phyloP scores from a whole-genome alignment of 306 rosid species.

The Cicer cuneatum region DNA sequence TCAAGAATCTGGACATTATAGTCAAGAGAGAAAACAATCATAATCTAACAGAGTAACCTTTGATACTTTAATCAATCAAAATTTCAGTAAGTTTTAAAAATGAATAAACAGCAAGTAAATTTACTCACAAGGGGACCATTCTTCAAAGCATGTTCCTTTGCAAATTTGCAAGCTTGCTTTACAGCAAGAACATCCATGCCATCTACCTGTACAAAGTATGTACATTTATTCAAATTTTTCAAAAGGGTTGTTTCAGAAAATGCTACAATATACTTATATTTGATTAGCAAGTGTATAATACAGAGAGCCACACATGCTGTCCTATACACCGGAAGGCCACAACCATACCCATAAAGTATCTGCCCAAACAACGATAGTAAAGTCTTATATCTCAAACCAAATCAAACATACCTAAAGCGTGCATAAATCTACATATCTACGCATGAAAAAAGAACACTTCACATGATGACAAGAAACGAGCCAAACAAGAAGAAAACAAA shows the following conservation, averaged over 20 bases:
- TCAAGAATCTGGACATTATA: conserved; percentile 79
- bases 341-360: neutral
- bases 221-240: conserved; percentile 32
- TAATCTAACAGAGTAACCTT: neutral
- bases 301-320: neutral
- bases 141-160: conserved; percentile 92
- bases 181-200: conserved; percentile 99
- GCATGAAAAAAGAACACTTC: conserved; percentile 3
- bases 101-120: conserved; percentile 11
- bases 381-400: conserved; percentile 25
- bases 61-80: conserved; percentile 35
- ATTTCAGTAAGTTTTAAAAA: conserved; percentile 24
- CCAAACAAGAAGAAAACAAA: neutral
- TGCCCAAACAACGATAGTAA: neutral
- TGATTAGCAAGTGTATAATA: neutral
- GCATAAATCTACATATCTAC: conserved; percentile 17
- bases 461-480: neutral
- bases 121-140: conserved; percentile 95
- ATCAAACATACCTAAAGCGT: conserved; percentile 6
- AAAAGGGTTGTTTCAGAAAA: conserved; percentile 7
- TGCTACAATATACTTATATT: neutral
- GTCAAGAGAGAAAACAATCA: conserved; percentile 30
- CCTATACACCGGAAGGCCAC: neutral
- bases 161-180: conserved; percentile 93
- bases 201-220: conserved; percentile 68